These are phyloP conservation scores for Solanum medicagineum DNA, from an alignment of 257 asterid genomes.

Conservation along the genomic window DNA sequence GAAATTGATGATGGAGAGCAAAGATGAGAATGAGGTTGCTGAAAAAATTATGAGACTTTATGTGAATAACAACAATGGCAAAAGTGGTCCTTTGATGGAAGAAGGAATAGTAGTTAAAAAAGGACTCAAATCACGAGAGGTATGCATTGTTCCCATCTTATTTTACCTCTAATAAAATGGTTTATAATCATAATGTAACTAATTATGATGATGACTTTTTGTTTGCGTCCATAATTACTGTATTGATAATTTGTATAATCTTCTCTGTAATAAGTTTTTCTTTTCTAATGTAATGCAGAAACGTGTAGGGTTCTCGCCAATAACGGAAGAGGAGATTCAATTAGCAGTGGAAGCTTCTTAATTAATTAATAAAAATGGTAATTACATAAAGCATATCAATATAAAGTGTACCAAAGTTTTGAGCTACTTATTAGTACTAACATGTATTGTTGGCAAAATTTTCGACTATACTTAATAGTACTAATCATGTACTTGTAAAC, in stretches of 20 bases:
- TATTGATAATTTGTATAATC: neutral
- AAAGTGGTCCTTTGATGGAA: neutral
- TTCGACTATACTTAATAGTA: neutral
- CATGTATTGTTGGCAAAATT: neutral
- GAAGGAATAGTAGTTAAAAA: slow-evolving; percentile 5
- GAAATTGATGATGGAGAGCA: slow-evolving; percentile 58
- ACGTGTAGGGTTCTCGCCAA: slow-evolving; percentile 72
- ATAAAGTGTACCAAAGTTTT: neutral
- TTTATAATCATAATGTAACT: neutral
- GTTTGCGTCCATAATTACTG: too few relatives aligned
- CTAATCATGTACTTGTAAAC: neutral
- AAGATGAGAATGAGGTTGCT: slow-evolving; percentile 49
- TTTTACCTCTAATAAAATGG: too few relatives aligned
- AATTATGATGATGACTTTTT: neutral
- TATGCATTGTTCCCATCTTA: slow-evolving; percentile 17
- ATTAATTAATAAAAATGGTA: neutral
- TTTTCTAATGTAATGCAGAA: slow-evolving; percentile 37
- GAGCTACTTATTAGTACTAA: neutral
- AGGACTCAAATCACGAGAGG: slow-evolving; percentile 47
- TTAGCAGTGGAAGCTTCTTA: slow-evolving; percentile 32
- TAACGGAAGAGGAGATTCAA: slow-evolving; percentile 61
- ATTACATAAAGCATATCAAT: neutral
- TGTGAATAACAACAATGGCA: slow-evolving; percentile 6
- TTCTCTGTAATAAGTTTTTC: neutral
- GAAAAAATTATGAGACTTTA: slow-evolving; percentile 44